phyloP scores from a whole-genome alignment of 208 protist genomes.

The Leishmania major region DNA sequence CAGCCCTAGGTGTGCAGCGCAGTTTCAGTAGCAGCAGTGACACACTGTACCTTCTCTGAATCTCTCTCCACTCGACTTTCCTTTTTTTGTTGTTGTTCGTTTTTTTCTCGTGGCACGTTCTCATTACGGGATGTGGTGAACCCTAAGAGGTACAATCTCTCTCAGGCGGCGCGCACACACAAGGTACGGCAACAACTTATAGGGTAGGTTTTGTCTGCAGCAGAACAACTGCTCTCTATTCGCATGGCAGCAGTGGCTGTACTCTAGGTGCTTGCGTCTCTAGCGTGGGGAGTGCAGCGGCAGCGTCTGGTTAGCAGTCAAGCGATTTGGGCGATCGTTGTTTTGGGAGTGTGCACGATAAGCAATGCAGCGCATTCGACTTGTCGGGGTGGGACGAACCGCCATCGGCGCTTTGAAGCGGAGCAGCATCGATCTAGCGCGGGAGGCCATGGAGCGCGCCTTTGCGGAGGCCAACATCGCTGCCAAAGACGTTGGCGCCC shows the following conservation, averaged over 20 bases:
- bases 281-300: background rate
- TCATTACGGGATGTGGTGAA: background rate
- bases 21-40: background rate
- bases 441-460: conserved; percentile 52
- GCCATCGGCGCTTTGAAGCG: conserved; percentile 50
- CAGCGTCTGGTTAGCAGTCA: background rate
- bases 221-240: background rate
- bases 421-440: conserved; percentile 40
- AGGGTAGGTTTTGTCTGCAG: background rate
- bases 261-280: background rate
- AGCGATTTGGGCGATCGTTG: background rate
- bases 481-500: conserved; percentile 53
- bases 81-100: background rate
- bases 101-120: background rate
- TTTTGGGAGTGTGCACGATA: background rate
- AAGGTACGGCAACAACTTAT: background rate
- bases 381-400: conserved; percentile 64
- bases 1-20: background rate
- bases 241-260: background rate
- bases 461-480: conserved; percentile 53
- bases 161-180: background rate
- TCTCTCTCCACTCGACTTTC: background rate
- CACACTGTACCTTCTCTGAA: background rate
- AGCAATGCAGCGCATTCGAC: conserved; percentile 29
- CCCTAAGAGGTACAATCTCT: background rate